A percentile compares a stretch with the other conserved stretches of the same genome.
Evolutionary conservation across 2,329 filamentous ascomycete species (phyloP).

Genomic region (Daldinia sp.): DNA sequence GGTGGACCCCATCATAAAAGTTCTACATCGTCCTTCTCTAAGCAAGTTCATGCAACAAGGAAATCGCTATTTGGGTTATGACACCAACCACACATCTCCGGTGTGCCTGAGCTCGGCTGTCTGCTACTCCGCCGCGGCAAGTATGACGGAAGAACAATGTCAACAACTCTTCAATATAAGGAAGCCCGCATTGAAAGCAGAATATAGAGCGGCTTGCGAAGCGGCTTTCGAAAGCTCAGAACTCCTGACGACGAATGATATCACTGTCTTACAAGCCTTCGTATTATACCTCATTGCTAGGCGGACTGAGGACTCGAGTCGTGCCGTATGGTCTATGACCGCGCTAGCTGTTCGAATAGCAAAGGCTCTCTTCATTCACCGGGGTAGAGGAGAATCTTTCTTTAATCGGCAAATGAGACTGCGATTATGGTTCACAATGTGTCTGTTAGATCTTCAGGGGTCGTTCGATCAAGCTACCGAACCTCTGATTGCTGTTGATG

Average conservation of each 20-base stretch:
- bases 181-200: conserved; percentile 32
- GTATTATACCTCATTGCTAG: conserved; percentile 49
- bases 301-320: conserved; percentile 46
- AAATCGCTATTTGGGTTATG: conserved; percentile 45
- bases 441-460: conserved; percentile 44
- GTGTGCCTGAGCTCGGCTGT: conserved; percentile 43
- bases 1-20: conserved; percentile 47
- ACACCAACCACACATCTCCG: conserved; percentile 32
- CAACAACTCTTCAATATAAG: conserved; percentile 28
- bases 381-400: conserved; percentile 31
- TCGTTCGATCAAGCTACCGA: conserved; percentile 38
- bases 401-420: conserved; percentile 43
- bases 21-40: conserved; percentile 44
- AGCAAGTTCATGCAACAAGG: conserved; percentile 42
- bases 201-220: conserved; percentile 41
- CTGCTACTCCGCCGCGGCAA: conserved; percentile 44
- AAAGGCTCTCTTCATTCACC: conserved; percentile 43
- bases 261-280: conserved; percentile 50
- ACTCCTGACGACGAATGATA: conserved; percentile 46
- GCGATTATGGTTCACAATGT: conserved; percentile 46
- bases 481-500: conserved; percentile 44
- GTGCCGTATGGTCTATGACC: conserved; percentile 50
- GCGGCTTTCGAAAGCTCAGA: conserved; percentile 42
- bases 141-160: conserved; percentile 46
- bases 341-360: conserved; percentile 50